Percentiles rank a stretch among this genome's conserved stretches.
These are phyloP conservation scores for Oldenlandia corymbosa DNA, from an alignment of 257 asterid species.

Conservation along the genomic window DNA sequence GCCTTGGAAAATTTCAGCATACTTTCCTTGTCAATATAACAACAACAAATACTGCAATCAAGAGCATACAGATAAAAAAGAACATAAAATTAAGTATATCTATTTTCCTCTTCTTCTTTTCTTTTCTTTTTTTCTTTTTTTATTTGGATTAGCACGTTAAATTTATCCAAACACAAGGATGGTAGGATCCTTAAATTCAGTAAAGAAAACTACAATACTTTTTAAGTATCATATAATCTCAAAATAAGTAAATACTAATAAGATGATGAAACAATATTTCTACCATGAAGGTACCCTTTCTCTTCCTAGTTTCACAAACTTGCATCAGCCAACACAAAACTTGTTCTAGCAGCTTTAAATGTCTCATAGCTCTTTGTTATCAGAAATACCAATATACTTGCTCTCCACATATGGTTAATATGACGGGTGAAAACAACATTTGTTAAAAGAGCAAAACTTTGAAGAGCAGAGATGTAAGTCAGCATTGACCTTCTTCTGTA, in stretches of 20 bases:
- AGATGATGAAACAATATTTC: neutral
- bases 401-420: neutral
- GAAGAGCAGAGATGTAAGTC: conserved; percentile 3
- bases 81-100: too few species aligned
- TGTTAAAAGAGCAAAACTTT: neutral
- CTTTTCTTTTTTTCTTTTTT: too few species aligned
- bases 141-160: too few species aligned
- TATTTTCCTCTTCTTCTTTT: too few species aligned
- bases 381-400: neutral
- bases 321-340: neutral
- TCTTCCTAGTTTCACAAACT: neutral
- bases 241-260: neutral
- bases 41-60: neutral
- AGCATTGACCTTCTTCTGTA: conserved; percentile 61
- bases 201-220: neutral
- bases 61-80: neutral
- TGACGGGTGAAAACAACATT: neutral
- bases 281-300: neutral
- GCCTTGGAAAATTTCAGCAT: neutral
- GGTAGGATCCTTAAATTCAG: neutral
- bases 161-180: neutral
- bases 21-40: neutral
- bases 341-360: neutral
- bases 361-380: neutral
- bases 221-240: neutral